Evolutionary conservation across 345 rosid genomes (phyloP), one percentile per base, ranked within the genome.

Genomic region (Barbarea vulgaris): DNA sequence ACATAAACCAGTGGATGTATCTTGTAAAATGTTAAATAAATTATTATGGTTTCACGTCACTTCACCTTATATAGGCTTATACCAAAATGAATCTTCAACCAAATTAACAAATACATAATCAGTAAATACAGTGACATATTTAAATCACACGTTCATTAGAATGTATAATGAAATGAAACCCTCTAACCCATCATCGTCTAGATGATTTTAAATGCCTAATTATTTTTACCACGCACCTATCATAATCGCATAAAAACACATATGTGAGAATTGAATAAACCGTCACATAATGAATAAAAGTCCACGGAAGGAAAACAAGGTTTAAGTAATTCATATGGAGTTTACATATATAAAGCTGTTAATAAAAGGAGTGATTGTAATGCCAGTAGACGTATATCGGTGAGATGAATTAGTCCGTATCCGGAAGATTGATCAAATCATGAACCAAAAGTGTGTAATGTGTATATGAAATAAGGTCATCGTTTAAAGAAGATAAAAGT

Each of bases 261-360:
- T 17, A n/a, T n/a, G n/a, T n/a, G n/a, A n/a, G n/a, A n/a, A n/a
- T n/a, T n/a, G n/a, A n/a, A n/a, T n/a, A 8, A 54, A 54, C 21
- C 37, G 12, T 55, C 13, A 13, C 28, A 55, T 3, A n/a, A 9
- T 57, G 22, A 69, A 34, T 15, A 70, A 15, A 21, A 34, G 18
- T 48, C 57, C 58, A 22, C 18, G 8, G 17, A 47, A 46, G 6
- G 11, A 47, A 19, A 10, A 59, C 30, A 58, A 58, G 2, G 7
- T 47, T 50, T 19, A 61, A 17, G 22, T 60, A 37, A 50, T 50
- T 60, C 30, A 64, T 64, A 73, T 73, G 56, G 55, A 54, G 46
- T 55, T 51, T 4, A 15, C 30, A 15, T 42, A 15, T 28, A 15
- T 42, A 54, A 73, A 53, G 77, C 25, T 53, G 18, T 39, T 63